phyloP scores from a whole-genome alignment of 305 asterid species.

The Plantago coronopus region DNA sequence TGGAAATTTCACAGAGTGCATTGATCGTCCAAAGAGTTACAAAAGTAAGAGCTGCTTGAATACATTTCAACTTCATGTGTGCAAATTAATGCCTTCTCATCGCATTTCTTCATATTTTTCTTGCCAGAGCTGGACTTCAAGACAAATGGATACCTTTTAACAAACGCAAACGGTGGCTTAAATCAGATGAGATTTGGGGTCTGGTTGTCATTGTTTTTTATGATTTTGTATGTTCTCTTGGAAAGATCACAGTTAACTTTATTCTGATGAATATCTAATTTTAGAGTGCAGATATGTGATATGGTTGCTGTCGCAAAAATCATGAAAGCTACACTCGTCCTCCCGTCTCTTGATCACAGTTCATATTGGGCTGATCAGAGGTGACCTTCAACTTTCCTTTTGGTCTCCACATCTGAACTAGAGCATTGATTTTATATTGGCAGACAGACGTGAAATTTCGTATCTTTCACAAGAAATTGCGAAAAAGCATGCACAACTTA shows the following conservation, averaged over 20 bases:
- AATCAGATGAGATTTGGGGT: conserved; percentile 99
- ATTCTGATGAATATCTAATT: conserved; percentile 52
- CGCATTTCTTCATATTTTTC: conserved; percentile 6
- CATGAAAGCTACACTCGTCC: conserved; percentile 87
- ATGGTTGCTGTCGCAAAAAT: conserved; percentile 96
- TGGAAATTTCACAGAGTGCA: conserved; percentile 73
- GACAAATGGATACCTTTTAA: conserved; percentile 74
- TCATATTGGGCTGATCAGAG: conserved; percentile 97
- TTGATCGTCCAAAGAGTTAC: conserved; percentile 61
- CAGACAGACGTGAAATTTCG: background rate
- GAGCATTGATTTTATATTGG: background rate
- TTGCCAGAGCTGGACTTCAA: conserved; percentile 63
- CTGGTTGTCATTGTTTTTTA: conserved; percentile 46
- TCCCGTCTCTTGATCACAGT: conserved; percentile 93
- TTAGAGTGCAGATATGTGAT: conserved; percentile 99
- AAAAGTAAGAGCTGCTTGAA: conserved; percentile 49
- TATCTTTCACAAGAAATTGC: background rate
- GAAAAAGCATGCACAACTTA: background rate
- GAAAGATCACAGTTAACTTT: conserved; percentile 23
- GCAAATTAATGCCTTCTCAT: conserved; percentile 2
- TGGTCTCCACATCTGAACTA: background rate
- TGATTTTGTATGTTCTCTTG: conserved; percentile 17
- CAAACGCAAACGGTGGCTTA: conserved; percentile 94
- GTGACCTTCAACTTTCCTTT: conserved; percentile 34
- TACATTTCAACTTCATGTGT: conserved; percentile 5